Percentiles rank a stretch among this genome's conserved stretches.
phyloP scores from a whole-genome alignment of 1,139 yeast species.

The Blastobotrys elegans region DNA sequence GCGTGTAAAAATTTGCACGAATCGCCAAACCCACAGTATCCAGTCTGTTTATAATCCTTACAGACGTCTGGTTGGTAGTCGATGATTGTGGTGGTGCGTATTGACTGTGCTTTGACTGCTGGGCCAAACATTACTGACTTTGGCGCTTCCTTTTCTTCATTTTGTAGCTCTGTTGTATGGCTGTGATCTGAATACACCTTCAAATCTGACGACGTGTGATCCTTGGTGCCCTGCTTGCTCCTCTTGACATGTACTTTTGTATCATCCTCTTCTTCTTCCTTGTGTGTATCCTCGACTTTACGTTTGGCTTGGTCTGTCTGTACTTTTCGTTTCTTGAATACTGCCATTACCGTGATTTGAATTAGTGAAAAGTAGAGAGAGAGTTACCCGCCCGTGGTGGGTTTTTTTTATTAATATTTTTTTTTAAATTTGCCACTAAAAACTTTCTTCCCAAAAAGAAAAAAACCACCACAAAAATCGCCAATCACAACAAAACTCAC shows the following conservation, averaged over 20 bases:
- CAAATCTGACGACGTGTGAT: no score
- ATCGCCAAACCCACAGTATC: slow-evolving; percentile 97
- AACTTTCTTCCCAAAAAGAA: neutral
- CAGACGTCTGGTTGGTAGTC: slow-evolving; percentile 96
- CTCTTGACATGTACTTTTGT: slow-evolving; percentile 7
- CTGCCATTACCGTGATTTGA: neutral
- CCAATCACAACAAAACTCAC: neutral
- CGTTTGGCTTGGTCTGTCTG: slow-evolving; percentile 9
- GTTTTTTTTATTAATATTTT: neutral
- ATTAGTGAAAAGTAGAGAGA: neutral
- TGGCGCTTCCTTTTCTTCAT: slow-evolving; percentile 23
- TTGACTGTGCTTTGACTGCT: slow-evolving; percentile 37
- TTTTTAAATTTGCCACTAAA: neutral
- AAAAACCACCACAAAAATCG: no score
- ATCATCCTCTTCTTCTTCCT: slow-evolving; percentile 3
- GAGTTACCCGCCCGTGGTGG: neutral
- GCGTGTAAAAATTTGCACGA: slow-evolving; percentile 94
- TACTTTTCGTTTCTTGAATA: slow-evolving; percentile 35
- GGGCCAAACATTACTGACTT: slow-evolving; percentile 24
- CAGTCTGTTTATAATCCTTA: slow-evolving; percentile 86
- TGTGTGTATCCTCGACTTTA: slow-evolving; percentile 7
- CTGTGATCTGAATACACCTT: slow-evolving; percentile 17
- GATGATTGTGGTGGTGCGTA: slow-evolving; percentile 67
- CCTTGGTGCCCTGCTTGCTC: slow-evolving; percentile 4
- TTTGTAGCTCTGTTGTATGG: slow-evolving; percentile 33